phyloP scores from a whole-genome alignment of 208 protist genomes.

The Crithidia bombi region DNA sequence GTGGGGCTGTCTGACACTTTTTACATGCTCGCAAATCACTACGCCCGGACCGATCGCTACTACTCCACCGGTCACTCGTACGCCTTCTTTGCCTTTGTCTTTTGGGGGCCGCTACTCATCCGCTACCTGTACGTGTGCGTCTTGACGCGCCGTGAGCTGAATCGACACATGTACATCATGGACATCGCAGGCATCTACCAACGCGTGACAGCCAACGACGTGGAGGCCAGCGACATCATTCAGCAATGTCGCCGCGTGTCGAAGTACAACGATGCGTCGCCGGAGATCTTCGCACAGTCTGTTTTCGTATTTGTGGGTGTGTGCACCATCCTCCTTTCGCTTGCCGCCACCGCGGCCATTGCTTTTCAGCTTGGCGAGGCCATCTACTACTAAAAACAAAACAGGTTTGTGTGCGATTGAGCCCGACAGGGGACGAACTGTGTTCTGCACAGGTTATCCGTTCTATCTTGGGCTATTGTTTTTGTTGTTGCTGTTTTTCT shows the following conservation, averaged over 20 bases:
- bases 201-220: slow-evolving; percentile 35
- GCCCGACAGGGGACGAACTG: no score
- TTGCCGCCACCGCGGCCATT: slow-evolving; percentile 43
- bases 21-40: slow-evolving; percentile 37
- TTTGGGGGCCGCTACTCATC: slow-evolving; percentile 58
- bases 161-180: slow-evolving; percentile 72
- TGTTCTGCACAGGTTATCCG: no score
- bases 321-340: slow-evolving; percentile 37
- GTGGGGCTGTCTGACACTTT: slow-evolving; percentile 48
- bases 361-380: slow-evolving; percentile 43
- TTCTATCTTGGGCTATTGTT: no score
- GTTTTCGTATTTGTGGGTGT: slow-evolving; percentile 38
- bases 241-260: slow-evolving; percentile 45
- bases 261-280: slow-evolving; percentile 44
- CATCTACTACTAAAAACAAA: slow-evolving; percentile 21
- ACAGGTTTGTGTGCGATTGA: no score
- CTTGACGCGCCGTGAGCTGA: slow-evolving; percentile 39
- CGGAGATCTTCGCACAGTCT: slow-evolving; percentile 47
- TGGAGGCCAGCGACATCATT: slow-evolving; percentile 54
- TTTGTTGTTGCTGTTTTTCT: neutral
- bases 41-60: slow-evolving; percentile 26
- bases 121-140: slow-evolving; percentile 66
- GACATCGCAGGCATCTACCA: slow-evolving; percentile 74
- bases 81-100: slow-evolving; percentile 52
- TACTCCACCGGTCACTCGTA: slow-evolving; percentile 71